Percentiles rank a stretch among this genome's conserved stretches.
Conservation (phyloP, 495 filamentous ascomycete species). For the Neurospora sp. region DNA sequence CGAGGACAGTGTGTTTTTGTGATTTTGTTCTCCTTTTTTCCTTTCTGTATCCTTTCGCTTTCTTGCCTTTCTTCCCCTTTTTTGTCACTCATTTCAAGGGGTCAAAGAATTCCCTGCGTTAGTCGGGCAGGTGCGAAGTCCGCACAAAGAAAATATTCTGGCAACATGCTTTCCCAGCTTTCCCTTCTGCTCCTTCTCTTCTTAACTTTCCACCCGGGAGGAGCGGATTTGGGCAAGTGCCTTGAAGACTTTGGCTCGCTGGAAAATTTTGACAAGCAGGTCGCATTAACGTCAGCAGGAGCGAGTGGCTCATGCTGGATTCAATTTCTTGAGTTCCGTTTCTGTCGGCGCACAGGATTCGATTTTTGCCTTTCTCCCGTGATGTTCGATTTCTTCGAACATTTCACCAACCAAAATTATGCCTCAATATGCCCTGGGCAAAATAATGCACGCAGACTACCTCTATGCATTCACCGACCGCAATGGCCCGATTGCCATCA, state of each 20-base stretch:
- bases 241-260: neutral
- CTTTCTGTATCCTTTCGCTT: neutral
- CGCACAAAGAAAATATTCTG: neutral
- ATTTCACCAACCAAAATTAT: neutral
- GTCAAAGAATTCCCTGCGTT: neutral
- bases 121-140: neutral
- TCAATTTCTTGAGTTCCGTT: neutral
- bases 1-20: neutral
- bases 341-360: neutral
- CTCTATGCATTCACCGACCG: neutral
- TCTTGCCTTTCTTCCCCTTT: neutral
- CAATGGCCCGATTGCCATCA: too few species aligned
- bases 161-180: neutral
- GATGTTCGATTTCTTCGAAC: neutral
- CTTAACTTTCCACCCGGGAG: neutral
- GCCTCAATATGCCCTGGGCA: neutral
- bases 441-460: neutral
- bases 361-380: neutral
- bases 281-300: neutral
- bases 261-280: neutral
- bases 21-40: neutral
- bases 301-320: neutral
- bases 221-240: neutral
- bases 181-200: neutral
- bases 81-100: neutral